Evolutionary conservation across 2,329 filamentous ascomycete genomes (phyloP), one percentile per base, ranked within the genome.

Genomic region (Ophiocordyceps unilateralis): DNA sequence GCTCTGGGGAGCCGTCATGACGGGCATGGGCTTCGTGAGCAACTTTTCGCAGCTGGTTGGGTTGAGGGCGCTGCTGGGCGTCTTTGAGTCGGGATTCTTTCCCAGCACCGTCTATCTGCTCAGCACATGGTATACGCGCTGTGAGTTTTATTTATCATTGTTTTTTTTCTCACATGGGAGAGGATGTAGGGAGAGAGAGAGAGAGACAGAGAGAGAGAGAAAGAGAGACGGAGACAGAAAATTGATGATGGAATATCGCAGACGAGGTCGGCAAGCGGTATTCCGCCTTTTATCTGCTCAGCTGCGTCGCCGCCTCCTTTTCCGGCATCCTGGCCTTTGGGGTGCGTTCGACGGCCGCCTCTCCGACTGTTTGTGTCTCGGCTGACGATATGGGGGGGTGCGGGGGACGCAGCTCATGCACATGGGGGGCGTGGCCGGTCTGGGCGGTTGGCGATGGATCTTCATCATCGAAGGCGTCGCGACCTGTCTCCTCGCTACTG

Each of bases 121-220:
- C n/a, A 79, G 74, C 46, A 82, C 77, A 30, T 86, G 79, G 79
- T 83, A 82, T 53, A 78, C 76, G 0, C 62, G 76, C 57, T 79
- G 72, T 74, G 58, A 66, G 68, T 56, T 23, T 15, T 37, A 1
- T 23, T 26, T 15, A 4, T 28, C 10, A 4, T 11, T 11, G 11
- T 28, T 12, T 12, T 12, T 12, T 28, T 12, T 12, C 26, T 12
- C 26, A 28, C 10, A 4, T 12, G 10, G 11, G 10, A 5, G 10
- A 12, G 26, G n/a, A n/a, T n/a, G n/a, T n/a, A n/a, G n/a, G n/a
- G n/a, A 28, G 26, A 28, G 26, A 28, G 26, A 28, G 26, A 28
- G 26, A 28, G 26, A 28, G 26, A 28, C 10, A 28, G 5, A 12
- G 5, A 28, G 10, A 28, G 10, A 28, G 10, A 12, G 6, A 19